phyloP scores from a whole-genome alignment of 768 basidiomycete species.

The Botryobasidium botryosum region DNA sequence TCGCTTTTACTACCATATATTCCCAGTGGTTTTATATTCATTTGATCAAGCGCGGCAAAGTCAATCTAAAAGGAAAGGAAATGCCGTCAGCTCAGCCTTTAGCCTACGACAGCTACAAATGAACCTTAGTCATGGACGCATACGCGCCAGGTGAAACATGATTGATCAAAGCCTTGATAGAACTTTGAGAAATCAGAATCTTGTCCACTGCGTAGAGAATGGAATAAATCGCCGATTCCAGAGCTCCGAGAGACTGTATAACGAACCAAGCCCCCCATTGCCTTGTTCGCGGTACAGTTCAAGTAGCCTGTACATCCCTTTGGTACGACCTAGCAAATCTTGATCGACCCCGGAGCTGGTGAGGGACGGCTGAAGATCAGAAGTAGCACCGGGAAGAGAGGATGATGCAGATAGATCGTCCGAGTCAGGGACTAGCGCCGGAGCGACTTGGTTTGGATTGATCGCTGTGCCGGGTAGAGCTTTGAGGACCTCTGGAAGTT shows the following conservation, averaged over 20 bases:
- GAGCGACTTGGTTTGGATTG: too few relatives aligned
- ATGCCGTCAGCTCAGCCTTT: too few relatives aligned
- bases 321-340: slow-evolving; percentile 3
- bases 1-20: slow-evolving; percentile 38
- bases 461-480: too few relatives aligned
- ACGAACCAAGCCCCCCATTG: slow-evolving; percentile 1
- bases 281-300: slow-evolving; percentile 7
- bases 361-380: too few relatives aligned
- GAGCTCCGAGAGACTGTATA: too few relatives aligned
- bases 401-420: too few relatives aligned
- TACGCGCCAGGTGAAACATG: slow-evolving; percentile 34
- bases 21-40: slow-evolving; percentile 33
- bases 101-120: too few relatives aligned
- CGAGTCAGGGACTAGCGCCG: too few relatives aligned
- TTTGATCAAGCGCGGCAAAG: slow-evolving; percentile 33
- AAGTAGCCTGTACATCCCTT: slow-evolving; percentile 5
- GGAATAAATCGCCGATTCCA: too few relatives aligned
- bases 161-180: slow-evolving; percentile 33
- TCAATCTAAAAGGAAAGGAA: slow-evolving; percentile 22
- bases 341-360: too few relatives aligned
- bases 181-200: slow-evolving; percentile 39
- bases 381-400: too few relatives aligned
- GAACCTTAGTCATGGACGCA: slow-evolving; percentile 29
- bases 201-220: slow-evolving; percentile 37
- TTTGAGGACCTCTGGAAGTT: too few relatives aligned